phyloP scores from a whole-genome alignment of 768 basidiomycete genomes.

The Trametes gibbosa region DNA sequence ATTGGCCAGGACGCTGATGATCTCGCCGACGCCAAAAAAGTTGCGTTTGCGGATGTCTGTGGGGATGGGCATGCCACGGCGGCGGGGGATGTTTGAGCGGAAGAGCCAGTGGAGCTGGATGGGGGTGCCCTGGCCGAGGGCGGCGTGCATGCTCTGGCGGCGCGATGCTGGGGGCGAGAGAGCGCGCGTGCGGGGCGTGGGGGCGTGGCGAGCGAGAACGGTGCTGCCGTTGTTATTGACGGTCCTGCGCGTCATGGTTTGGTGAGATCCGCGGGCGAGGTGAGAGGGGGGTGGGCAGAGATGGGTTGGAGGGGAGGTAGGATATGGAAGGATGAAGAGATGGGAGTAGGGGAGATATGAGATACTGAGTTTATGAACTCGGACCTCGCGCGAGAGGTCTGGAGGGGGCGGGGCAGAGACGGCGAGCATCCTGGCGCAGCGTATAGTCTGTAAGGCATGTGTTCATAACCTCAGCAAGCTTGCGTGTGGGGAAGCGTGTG shows the following conservation, averaged over 20 bases:
- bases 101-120: conserved; percentile 66
- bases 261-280: conserved; percentile 8
- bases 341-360: conserved; percentile 12
- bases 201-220: conserved; percentile 15
- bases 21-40: conserved; percentile 79
- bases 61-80: conserved; percentile 59
- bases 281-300: conserved; percentile 3
- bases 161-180: conserved; percentile 29
- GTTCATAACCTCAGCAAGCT: conserved; percentile 2
- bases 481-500: not conserved
- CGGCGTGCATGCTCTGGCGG: conserved; percentile 29
- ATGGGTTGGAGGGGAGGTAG: conserved; percentile 4
- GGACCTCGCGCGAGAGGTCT: conserved; percentile 9
- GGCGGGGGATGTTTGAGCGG: conserved; percentile 65
- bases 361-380: conserved; percentile 11
- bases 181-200: conserved; percentile 21
- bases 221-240: conserved; percentile 14
- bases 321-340: conserved; percentile 14
- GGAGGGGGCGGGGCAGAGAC: conserved; percentile 7
- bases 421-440: conserved; percentile 4
- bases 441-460: conserved; percentile 7
- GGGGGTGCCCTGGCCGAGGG: conserved; percentile 19
- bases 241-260: conserved; percentile 22
- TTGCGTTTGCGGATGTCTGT: conserved; percentile 63
- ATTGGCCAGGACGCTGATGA: conserved; percentile 71